Evolutionary conservation across 2,329 filamentous ascomycete species (phyloP).

Genomic region (Decorospora gaudefroyi): DNA sequence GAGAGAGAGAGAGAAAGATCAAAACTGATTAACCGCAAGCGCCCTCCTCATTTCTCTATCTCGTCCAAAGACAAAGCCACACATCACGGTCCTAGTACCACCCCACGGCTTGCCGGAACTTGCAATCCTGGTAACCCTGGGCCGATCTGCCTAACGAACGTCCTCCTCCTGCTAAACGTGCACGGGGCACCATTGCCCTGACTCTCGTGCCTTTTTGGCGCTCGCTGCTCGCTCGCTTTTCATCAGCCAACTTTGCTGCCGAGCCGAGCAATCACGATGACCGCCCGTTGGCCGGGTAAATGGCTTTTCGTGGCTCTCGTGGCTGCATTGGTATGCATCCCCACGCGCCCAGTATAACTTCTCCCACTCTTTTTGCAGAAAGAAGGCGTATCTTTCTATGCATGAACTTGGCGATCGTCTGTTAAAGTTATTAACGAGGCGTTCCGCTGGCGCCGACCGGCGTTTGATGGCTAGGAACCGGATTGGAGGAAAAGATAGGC

Average conservation of each 20-base stretch:
- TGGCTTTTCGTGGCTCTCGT: conserved; percentile 20
- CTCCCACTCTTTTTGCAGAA: too few species aligned
- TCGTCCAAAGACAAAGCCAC: too few species aligned
- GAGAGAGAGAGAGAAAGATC: too few species aligned
- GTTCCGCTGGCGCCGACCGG: conserved; percentile 8
- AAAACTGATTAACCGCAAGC: too few species aligned
- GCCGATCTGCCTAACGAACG: conserved; percentile 15
- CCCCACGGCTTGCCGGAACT: conserved; percentile 9
- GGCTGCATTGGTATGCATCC: conserved; percentile 17
- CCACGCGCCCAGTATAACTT: too few species aligned
- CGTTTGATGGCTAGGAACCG: conserved; percentile 8
- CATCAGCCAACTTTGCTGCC: conserved; percentile 1
- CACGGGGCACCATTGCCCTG: too few species aligned
- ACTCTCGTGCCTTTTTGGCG: conserved; percentile 2
- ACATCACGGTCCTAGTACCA: neutral
- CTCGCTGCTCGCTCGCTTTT: neutral
- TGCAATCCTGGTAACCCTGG: conserved; percentile 16
- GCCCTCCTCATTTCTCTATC: too few species aligned
- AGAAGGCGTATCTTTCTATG: too few species aligned
- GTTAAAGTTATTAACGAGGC: too few species aligned
- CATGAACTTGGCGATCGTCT: too few species aligned
- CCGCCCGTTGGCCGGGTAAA: conserved; percentile 22
- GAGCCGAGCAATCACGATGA: too few species aligned
- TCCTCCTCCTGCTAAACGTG: too few species aligned
- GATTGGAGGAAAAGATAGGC: conserved; percentile 27